These are phyloP conservation scores for Jackrogersella multiformis DNA, from an alignment of 495 filamentous ascomycete species.

Conservation along the genomic window DNA sequence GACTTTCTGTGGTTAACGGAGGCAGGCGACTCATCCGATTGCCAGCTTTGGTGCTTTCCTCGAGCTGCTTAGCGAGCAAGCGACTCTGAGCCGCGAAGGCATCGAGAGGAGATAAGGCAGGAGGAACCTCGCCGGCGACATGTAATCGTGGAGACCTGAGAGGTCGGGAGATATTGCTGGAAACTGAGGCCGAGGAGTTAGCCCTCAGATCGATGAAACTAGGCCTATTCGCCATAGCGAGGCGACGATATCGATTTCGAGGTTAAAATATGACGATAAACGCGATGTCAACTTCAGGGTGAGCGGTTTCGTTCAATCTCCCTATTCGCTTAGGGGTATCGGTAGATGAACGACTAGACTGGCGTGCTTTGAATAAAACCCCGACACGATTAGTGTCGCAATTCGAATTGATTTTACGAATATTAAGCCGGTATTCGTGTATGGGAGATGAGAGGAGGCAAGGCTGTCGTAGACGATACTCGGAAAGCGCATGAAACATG, in stretches of 20 bases:
- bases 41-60: constrained; percentile 73
- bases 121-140: constrained; percentile 85
- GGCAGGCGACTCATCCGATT: constrained; percentile 85
- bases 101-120: constrained; percentile 92
- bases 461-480: constrained; percentile 6
- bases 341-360: constrained; percentile 3
- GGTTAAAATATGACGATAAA: background rate
- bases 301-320: background rate
- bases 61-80: constrained; percentile 83
- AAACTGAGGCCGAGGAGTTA: constrained; percentile 66
- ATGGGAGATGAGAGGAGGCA: constrained; percentile 6
- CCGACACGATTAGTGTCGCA: background rate
- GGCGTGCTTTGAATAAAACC: background rate
- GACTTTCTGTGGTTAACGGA: constrained; percentile 79
- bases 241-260: background rate
- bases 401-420: background rate
- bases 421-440: background rate
- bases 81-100: constrained; percentile 91
- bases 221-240: constrained; percentile 64
- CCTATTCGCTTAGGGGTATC: constrained; percentile 3
- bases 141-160: constrained; percentile 77
- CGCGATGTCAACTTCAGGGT: background rate
- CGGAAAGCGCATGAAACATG: constrained; percentile 31
- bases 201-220: constrained; percentile 71
- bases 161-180: constrained; percentile 52